Conservation (phyloP, 495 filamentous ascomycete species). For the Elaphomyces granulatus region DNA sequence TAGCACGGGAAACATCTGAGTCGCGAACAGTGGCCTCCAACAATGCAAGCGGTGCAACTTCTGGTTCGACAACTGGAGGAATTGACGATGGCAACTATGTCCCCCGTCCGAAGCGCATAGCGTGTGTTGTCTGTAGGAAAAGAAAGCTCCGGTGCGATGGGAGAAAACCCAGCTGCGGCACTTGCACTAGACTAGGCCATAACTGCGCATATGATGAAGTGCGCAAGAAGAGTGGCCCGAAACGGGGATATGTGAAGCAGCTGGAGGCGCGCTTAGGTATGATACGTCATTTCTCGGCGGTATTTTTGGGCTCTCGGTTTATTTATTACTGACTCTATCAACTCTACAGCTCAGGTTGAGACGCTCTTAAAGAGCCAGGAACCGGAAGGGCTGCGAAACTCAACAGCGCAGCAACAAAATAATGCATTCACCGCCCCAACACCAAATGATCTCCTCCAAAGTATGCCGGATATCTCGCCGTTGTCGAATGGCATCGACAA, state of each 20-base stretch:
- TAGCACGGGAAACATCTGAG: conserved; percentile 16
- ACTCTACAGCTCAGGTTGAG: conserved; percentile 76
- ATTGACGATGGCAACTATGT: conserved; percentile 42
- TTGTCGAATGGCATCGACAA: conserved; percentile 9
- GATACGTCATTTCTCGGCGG: conserved; percentile 11
- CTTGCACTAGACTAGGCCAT: conserved; percentile 78
- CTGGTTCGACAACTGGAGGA: conserved; percentile 13
- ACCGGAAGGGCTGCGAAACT: conserved; percentile 7
- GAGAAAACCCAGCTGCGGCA: conserved; percentile 71
- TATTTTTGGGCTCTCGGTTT: too few species aligned
- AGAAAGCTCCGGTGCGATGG: conserved; percentile 76
- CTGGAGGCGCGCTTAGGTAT: conserved; percentile 86
- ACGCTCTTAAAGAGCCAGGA: conserved; percentile 63
- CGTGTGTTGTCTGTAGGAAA: conserved; percentile 91
- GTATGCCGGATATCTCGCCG: conserved; percentile 11
- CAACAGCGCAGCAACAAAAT: conserved; percentile 4
- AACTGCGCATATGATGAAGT: conserved; percentile 92
- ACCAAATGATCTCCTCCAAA: conserved; percentile 13
- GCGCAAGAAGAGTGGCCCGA: conserved; percentile 93
- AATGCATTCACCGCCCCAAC: conserved; percentile 5
- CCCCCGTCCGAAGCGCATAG: conserved; percentile 81
- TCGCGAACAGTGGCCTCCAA: conserved; percentile 15
- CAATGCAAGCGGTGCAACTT: conserved; percentile 17
- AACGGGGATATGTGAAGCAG: conserved; percentile 95
- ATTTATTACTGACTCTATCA: not conserved